Conservation (phyloP, 768 basidiomycete species). For the Rickenella mellea region DNA sequence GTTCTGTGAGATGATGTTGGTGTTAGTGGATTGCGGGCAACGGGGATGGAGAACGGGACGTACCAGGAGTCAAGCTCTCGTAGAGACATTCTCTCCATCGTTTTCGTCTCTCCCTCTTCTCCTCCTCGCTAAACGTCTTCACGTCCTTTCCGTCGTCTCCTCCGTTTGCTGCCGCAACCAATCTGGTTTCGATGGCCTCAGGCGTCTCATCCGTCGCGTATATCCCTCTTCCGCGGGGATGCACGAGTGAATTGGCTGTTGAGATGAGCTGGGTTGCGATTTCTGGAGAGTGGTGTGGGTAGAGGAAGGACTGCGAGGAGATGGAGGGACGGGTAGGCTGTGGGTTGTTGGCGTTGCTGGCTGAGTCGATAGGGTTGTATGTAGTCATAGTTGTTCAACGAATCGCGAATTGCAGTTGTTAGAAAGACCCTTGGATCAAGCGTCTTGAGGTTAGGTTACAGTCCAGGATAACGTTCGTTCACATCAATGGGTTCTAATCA, state of each 20-base stretch:
- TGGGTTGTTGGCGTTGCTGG: no score
- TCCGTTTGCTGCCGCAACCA: conserved; percentile 27
- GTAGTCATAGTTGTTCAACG: no score
- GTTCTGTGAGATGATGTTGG: conserved; percentile 20
- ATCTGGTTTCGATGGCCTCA: conserved; percentile 28
- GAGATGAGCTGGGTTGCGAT: conserved; percentile 33
- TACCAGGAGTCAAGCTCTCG: conserved; percentile 30
- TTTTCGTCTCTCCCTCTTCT: conserved; percentile 28
- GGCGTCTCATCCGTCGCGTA: conserved; percentile 46
- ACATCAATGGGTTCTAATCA: no score
- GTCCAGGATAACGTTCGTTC: no score
- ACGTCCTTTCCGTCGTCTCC: conserved; percentile 17
- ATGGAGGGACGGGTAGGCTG: no score
- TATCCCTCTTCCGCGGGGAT: conserved; percentile 39
- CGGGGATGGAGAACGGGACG: conserved; percentile 3
- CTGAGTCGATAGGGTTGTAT: no score
- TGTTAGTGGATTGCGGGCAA: background rate
- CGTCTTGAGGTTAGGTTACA: no score
- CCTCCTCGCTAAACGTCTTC: conserved; percentile 23
- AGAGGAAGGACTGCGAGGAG: conserved; percentile 29
- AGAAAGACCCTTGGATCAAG: no score
- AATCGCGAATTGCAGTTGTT: no score
- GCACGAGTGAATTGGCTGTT: conserved; percentile 34
- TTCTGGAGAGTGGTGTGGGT: conserved; percentile 29
- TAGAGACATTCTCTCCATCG: conserved; percentile 38